Conservation (phyloP, 257 asterid species). For the Forsythia viridissima region DNA sequence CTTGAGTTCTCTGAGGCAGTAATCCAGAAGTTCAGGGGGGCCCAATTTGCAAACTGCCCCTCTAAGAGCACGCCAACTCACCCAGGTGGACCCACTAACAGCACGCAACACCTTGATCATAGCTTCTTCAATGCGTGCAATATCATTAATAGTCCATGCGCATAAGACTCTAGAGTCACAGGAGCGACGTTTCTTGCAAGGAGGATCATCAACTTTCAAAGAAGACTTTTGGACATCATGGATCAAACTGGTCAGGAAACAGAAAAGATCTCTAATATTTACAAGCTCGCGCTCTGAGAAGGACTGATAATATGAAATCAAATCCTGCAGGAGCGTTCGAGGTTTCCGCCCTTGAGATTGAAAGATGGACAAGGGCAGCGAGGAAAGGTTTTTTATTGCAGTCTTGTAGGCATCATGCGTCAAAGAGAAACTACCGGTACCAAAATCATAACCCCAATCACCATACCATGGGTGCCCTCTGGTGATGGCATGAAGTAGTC, state of each 20-base stretch:
- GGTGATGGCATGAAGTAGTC: slow-evolving; percentile 75
- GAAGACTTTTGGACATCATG: slow-evolving; percentile 44
- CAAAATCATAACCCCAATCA: slow-evolving; percentile 92
- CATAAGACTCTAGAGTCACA: slow-evolving; percentile 57
- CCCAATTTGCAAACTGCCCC: slow-evolving; percentile 92
- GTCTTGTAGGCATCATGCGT: slow-evolving; percentile 55
- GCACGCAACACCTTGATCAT: slow-evolving; percentile 88
- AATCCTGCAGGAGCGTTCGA: slow-evolving; percentile 71
- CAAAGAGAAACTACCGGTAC: slow-evolving; percentile 81
- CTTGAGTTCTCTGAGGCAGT: slow-evolving; percentile 80
- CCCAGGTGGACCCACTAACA: slow-evolving; percentile 90
- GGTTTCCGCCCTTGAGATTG: slow-evolving; percentile 81
- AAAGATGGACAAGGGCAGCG: slow-evolving; percentile 61
- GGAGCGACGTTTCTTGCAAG: slow-evolving; percentile 50
- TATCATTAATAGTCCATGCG: slow-evolving; percentile 67
- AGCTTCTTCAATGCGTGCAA: slow-evolving; percentile 75
- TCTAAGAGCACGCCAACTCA: slow-evolving; percentile 88
- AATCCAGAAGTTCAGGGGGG: slow-evolving; percentile 82
- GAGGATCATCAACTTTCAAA: slow-evolving; percentile 35
- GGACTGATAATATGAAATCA: slow-evolving; percentile 82
- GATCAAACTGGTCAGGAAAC: slow-evolving; percentile 67
- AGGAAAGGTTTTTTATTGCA: slow-evolving; percentile 63
- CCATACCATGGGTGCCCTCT: slow-evolving; percentile 96
- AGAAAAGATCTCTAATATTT: slow-evolving; percentile 66
- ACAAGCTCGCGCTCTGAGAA: slow-evolving; percentile 76